Evolutionary conservation across 306 rosid genomes (phyloP).

Genomic region (Mimosa bimucronata): DNA sequence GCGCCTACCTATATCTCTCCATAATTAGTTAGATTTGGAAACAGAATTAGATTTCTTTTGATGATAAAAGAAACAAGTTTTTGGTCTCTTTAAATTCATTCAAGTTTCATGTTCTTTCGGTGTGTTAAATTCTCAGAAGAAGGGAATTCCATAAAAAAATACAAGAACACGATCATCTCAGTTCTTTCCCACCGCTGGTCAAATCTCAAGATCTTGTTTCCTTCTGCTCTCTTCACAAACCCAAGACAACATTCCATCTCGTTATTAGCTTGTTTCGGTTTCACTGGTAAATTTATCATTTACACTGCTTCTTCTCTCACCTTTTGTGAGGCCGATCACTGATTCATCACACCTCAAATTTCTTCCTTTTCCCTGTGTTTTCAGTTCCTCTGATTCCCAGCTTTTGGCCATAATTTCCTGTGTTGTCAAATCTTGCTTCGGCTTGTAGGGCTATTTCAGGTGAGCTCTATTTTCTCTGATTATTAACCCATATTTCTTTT

Average conservation of each 20-base stretch:
- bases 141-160: slow-evolving; percentile 18
- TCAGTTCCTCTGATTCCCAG: neutral
- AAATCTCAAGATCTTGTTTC: slow-evolving; percentile 15
- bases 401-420: neutral
- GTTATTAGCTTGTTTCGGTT: neutral
- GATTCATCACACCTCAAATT: slow-evolving; percentile 33
- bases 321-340: slow-evolving; percentile 30
- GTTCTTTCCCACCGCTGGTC: neutral
- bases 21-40: too few relatives aligned
- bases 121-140: neutral
- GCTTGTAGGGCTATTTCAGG: slow-evolving; percentile 36
- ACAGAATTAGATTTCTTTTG: too few relatives aligned
- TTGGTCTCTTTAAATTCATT: slow-evolving; percentile 15
- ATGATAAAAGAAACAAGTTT: too few relatives aligned
- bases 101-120: slow-evolving; percentile 2
- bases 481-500: too few relatives aligned
- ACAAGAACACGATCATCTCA: slow-evolving; percentile 1
- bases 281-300: slow-evolving; percentile 27
- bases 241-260: neutral
- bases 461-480: slow-evolving; percentile 30
- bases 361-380: slow-evolving; percentile 19
- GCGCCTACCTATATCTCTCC: too few relatives aligned
- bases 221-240: slow-evolving; percentile 6
- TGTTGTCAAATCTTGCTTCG: slow-evolving; percentile 62
- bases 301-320: slow-evolving; percentile 11